phyloP scores from a whole-genome alignment of 148 eudicot species.

The Rheum nobile region DNA sequence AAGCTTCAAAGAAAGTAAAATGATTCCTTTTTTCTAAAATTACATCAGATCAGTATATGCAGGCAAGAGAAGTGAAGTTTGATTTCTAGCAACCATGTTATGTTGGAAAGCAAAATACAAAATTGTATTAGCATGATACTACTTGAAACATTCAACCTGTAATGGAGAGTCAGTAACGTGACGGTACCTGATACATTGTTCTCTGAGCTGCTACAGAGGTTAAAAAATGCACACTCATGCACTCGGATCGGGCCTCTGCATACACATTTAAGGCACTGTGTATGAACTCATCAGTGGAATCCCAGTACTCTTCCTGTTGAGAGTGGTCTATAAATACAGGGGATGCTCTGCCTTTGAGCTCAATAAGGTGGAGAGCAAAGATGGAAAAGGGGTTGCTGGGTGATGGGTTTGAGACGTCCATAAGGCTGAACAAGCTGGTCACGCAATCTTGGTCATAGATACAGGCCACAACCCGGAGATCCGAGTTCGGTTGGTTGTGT shows the following conservation, averaged over 20 bases:
- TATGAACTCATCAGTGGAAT: conserved; percentile 25
- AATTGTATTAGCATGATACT: background rate
- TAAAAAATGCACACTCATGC: conserved; percentile 26
- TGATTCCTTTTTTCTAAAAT: background rate
- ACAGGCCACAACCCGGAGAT: conserved; percentile 43
- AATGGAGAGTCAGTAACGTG: background rate
- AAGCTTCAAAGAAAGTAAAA: background rate
- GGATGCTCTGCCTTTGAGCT: conserved; percentile 57
- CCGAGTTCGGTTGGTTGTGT: conserved; percentile 45
- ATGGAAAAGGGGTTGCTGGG: conserved; percentile 29
- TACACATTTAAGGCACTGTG: conserved; percentile 46
- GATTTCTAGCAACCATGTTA: background rate
- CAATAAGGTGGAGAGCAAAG: conserved; percentile 51
- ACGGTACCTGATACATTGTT: conserved; percentile 56
- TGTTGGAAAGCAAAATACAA: background rate
- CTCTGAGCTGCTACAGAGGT: conserved; percentile 47
- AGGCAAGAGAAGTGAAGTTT: background rate
- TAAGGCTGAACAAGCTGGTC: conserved; percentile 36
- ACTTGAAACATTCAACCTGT: background rate
- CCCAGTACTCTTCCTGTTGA: conserved; percentile 29
- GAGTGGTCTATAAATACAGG: conserved; percentile 70
- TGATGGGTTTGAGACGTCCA: conserved; percentile 49
- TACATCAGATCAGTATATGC: background rate
- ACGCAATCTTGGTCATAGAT: conserved; percentile 51
- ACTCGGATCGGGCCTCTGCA: conserved; percentile 26